Evolutionary conservation across 164 flowering plant genomes (phyloP).

Genomic region (Berberis vulgaris): DNA sequence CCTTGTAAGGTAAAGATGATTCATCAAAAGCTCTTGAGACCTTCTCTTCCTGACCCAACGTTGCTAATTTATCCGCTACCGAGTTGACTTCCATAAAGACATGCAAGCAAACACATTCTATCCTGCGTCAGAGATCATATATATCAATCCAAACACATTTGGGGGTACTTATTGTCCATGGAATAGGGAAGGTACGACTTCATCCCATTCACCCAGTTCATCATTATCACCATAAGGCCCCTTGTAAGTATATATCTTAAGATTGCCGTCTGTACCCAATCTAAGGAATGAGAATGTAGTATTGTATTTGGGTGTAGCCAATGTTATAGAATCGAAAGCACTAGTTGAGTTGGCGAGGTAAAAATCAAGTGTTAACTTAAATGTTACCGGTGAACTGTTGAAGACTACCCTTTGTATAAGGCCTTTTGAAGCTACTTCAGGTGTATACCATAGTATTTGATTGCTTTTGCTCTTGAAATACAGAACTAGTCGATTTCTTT

Average conservation of each 20-base stretch:
- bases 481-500: neutral
- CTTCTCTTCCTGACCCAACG: too few species aligned
- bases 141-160: too few species aligned
- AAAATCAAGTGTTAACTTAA: neutral
- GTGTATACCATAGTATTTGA: neutral
- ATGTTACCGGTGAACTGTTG: neutral
- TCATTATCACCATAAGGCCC: neutral
- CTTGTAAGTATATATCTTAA: neutral
- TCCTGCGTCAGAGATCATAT: too few species aligned
- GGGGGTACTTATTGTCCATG: too few species aligned
- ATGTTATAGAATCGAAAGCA: neutral
- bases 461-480: neutral
- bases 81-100: too few species aligned
- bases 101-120: too few species aligned
- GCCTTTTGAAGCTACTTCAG: neutral
- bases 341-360: neutral
- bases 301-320: neutral
- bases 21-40: too few species aligned
- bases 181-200: too few species aligned
- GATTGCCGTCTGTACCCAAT: neutral
- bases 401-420: neutral
- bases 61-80: too few species aligned
- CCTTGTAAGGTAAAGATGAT: too few species aligned
- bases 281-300: neutral
- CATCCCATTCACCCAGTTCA: neutral